A percentile compares a stretch with the other conserved stretches of the same genome.
phyloP scores from a whole-genome alignment of 305 asterid genomes.

The Plantago lanceolata region DNA sequence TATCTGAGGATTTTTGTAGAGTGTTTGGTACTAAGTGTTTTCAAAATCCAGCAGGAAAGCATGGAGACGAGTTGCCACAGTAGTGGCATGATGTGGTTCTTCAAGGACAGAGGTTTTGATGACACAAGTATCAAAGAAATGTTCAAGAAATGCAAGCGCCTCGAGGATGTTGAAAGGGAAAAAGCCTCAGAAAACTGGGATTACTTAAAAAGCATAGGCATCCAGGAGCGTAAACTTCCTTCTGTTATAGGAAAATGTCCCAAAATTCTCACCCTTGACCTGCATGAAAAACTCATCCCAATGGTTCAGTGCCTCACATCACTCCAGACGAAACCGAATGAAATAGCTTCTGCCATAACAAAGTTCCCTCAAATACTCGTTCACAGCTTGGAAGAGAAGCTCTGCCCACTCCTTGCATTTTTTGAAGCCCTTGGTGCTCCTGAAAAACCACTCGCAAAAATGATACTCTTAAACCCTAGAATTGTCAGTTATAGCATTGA shows the following conservation, averaged over 20 bases:
- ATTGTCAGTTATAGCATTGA: conserved; percentile 92
- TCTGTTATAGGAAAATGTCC: conserved; percentile 70
- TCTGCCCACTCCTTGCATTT: conserved; percentile 90
- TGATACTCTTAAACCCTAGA: conserved; percentile 79
- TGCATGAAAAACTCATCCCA: conserved; percentile 73
- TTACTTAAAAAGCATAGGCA: conserved; percentile 82
- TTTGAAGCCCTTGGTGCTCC: conserved; percentile 83
- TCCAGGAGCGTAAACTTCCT: conserved; percentile 86
- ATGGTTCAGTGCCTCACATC: conserved; percentile 76
- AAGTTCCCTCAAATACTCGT: conserved; percentile 78
- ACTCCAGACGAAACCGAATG: conserved; percentile 67
- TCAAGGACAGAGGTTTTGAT: conserved; percentile 82
- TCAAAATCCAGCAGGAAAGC: conserved; percentile 34
- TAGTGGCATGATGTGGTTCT: conserved; percentile 86
- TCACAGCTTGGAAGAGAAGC: conserved; percentile 86
- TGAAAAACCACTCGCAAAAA: conserved; percentile 77
- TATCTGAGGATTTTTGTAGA: background rate
- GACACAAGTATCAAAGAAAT: conserved; percentile 63
- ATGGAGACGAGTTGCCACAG: conserved; percentile 71
- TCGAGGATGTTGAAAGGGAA: conserved; percentile 54
- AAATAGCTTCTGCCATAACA: conserved; percentile 74
- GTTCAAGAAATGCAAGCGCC: conserved; percentile 81
- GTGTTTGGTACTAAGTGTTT: background rate
- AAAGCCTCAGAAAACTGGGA: conserved; percentile 89
- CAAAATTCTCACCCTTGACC: conserved; percentile 69